Evolutionary conservation across 768 basidiomycete genomes (phyloP).

Genomic region (Suillus cothurnatus): DNA sequence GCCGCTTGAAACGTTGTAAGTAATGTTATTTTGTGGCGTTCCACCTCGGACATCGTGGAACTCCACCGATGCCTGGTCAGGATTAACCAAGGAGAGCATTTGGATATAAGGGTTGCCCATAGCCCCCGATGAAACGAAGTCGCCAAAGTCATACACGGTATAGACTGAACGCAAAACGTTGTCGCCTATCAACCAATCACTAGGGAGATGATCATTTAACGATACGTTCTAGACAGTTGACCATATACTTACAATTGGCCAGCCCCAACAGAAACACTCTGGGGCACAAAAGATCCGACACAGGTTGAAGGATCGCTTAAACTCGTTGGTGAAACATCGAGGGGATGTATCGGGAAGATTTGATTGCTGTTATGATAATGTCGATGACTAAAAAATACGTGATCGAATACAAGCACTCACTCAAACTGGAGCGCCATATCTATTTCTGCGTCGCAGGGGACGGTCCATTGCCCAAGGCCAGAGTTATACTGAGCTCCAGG

Average conservation of each 20-base stretch:
- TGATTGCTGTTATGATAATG: constrained; percentile 51
- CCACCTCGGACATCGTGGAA: constrained; percentile 74
- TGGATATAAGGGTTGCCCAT: constrained; percentile 82
- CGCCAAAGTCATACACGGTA: constrained; percentile 83
- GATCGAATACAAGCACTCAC: constrained; percentile 42
- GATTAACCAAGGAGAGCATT: constrained; percentile 68
- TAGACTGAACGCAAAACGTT: constrained; percentile 84
- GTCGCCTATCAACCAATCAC: constrained; percentile 84
- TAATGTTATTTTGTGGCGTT: constrained; percentile 63
- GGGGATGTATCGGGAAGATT: constrained; percentile 76
- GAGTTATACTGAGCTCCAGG: constrained; percentile 63
- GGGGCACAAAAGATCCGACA: constrained; percentile 76
- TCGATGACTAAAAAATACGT: constrained; percentile 11
- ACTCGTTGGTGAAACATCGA: constrained; percentile 64
- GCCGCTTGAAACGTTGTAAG: constrained; percentile 54
- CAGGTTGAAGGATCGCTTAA: constrained; percentile 52
- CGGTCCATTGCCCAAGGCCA: constrained; percentile 59
- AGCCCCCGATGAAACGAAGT: constrained; percentile 61
- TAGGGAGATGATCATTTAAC: constrained; percentile 30
- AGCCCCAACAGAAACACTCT: constrained; percentile 53
- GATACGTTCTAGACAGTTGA: neutral
- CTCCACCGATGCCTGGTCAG: constrained; percentile 67
- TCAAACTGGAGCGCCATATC: constrained; percentile 79
- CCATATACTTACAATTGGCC: constrained; percentile 62
- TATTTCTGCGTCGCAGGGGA: constrained; percentile 76